These are phyloP conservation scores for Chlamydomonas incerta DNA, from an alignment of 139 green algal genomes.

Conservation along the genomic window DNA sequence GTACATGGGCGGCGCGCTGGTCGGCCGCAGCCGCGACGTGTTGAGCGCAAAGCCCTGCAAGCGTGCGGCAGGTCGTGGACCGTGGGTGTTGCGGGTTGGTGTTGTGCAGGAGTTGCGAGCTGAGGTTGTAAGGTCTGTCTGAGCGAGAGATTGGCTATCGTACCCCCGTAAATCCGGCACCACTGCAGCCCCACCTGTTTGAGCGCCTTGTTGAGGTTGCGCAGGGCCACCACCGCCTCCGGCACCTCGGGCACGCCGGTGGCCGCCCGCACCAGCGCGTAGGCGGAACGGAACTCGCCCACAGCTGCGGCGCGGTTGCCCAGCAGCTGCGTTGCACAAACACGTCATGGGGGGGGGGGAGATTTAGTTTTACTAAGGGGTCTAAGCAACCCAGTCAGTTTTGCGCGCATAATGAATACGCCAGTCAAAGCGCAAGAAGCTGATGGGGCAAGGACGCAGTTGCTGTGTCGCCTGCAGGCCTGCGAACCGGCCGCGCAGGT, in stretches of 20 bases:
- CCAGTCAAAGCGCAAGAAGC: too few relatives aligned
- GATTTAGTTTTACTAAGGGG: background rate
- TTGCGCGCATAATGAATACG: too few relatives aligned
- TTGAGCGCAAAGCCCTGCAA: constrained; percentile 39
- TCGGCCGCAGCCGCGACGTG: constrained; percentile 19
- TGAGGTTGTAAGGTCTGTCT: too few relatives aligned
- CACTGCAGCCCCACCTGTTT: constrained; percentile 25
- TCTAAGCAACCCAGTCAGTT: too few relatives aligned
- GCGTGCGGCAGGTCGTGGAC: too few relatives aligned
- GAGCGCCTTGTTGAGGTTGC: constrained; percentile 41
- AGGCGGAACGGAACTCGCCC: constrained; percentile 20
- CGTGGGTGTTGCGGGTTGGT: too few relatives aligned
- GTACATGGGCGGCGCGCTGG: constrained; percentile 32
- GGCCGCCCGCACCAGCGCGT: background rate
- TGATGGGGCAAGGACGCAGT: too few relatives aligned
- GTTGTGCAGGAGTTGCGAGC: too few relatives aligned
- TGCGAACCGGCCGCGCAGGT: too few relatives aligned
- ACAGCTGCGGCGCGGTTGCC: constrained; percentile 23
- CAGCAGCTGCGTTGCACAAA: background rate
- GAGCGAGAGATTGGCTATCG: too few relatives aligned
- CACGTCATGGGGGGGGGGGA: background rate
- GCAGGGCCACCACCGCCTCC: constrained; percentile 32
- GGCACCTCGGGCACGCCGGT: constrained; percentile 21
- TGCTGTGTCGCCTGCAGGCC: too few relatives aligned
- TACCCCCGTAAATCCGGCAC: too few relatives aligned